Percentiles rank a stretch among this genome's conserved stretches.
Conservation (phyloP, 2,329 filamentous ascomycete species). For the Penicillium sclerotigenum region DNA sequence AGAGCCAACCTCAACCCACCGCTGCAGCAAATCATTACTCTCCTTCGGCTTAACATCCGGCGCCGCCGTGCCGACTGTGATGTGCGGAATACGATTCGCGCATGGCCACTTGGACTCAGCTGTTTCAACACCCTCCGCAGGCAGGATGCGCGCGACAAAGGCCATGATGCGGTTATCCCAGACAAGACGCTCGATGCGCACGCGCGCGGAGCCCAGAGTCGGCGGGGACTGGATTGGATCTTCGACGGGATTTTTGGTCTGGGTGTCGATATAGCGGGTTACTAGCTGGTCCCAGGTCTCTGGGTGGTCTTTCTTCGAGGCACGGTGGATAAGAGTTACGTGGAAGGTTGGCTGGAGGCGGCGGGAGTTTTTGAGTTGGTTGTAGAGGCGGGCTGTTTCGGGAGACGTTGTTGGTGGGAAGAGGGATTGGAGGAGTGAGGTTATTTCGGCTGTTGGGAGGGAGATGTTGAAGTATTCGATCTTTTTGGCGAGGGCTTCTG, state of each 20-base stretch:
- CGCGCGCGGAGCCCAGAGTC: constrained; percentile 36
- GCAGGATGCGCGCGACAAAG: constrained; percentile 70
- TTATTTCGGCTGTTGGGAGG: constrained; percentile 52
- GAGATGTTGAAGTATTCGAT: constrained; percentile 66
- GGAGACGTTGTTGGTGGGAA: constrained; percentile 58
- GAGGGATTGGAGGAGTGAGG: constrained; percentile 62
- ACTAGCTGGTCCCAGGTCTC: constrained; percentile 74
- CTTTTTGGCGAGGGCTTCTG: constrained; percentile 47
- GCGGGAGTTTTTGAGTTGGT: constrained; percentile 66
- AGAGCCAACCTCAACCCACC: constrained; percentile 66
- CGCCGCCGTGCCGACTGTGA: constrained; percentile 82
- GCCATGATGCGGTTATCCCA: constrained; percentile 89
- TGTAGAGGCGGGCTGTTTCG: constrained; percentile 65
- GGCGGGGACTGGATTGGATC: constrained; percentile 30
- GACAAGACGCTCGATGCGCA: constrained; percentile 66
- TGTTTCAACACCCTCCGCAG: constrained; percentile 18
- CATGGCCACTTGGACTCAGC: constrained; percentile 61
- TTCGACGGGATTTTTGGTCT: constrained; percentile 27
- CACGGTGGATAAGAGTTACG: constrained; percentile 86
- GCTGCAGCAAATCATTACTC: constrained; percentile 77
- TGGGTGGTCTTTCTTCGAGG: constrained; percentile 57
- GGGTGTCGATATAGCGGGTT: constrained; percentile 51
- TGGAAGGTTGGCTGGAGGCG: constrained; percentile 86
- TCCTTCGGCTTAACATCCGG: constrained; percentile 81
- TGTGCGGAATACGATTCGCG: constrained; percentile 75